These are phyloP conservation scores for Lepidium africanum DNA, from an alignment of 345 rosid species.

Conservation along the genomic window DNA sequence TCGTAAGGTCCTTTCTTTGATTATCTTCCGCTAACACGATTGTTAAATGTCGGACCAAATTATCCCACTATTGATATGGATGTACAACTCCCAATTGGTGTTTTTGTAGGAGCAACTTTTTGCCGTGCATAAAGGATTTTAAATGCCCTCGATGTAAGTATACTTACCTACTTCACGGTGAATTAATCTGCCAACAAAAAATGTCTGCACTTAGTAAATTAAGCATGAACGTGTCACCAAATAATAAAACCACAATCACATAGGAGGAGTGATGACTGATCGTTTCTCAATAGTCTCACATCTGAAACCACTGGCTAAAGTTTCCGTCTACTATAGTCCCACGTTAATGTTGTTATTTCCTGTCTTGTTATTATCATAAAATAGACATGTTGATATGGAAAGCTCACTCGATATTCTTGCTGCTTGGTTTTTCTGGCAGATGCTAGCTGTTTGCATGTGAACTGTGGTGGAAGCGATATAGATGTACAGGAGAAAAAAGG, in stretches of 20 bases:
- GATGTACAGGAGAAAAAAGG: conserved; percentile 27
- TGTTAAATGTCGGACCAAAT: background rate
- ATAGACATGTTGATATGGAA: background rate
- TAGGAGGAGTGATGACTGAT: background rate
- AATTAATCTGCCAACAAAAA: background rate
- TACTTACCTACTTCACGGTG: background rate
- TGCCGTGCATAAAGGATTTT: conserved; percentile 49
- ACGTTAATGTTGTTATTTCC: background rate
- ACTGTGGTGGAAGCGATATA: conserved; percentile 53
- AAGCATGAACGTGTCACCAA: background rate
- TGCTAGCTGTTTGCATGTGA: conserved; percentile 44
- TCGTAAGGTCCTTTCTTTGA: conserved; percentile 39
- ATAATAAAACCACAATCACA: background rate
- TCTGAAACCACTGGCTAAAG: background rate
- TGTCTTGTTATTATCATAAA: background rate
- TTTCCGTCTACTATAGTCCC: background rate
- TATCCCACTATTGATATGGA: background rate
- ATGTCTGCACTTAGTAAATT: background rate
- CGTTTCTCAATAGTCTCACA: background rate
- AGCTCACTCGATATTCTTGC: background rate
- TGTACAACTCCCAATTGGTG: background rate
- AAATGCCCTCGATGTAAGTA: conserved; percentile 52
- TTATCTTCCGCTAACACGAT: background rate
- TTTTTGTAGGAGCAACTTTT: conserved; percentile 35
- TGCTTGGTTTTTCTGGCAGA: conserved; percentile 29